Evolutionary conservation across 2,329 filamentous ascomycete genomes (phyloP).

Genomic region (Fusarium buxicola): DNA sequence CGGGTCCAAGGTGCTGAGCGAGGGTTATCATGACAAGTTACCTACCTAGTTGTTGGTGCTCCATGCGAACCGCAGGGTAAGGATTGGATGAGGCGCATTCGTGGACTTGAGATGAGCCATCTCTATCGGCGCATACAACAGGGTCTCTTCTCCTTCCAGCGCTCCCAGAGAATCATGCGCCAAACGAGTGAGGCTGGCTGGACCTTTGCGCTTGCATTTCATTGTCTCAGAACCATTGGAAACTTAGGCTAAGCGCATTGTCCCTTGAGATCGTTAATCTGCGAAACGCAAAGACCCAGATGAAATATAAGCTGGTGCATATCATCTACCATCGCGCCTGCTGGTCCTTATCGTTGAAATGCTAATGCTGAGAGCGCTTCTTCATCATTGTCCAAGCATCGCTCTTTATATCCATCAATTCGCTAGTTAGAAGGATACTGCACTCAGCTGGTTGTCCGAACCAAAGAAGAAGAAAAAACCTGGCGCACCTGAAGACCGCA

Average conservation of each 20-base stretch:
- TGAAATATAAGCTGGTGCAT: constrained; percentile 19
- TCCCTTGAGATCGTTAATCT: constrained; percentile 20
- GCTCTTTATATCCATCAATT: neutral
- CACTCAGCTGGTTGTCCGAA: constrained; percentile 1
- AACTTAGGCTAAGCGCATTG: constrained; percentile 27
- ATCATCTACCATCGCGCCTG: constrained; percentile 2
- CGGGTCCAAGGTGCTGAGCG: constrained; percentile 28
- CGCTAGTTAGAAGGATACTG: neutral
- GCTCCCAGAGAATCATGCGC: constrained; percentile 16
- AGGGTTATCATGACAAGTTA: constrained; percentile 38
- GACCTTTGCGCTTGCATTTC: constrained; percentile 18
- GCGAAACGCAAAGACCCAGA: constrained; percentile 14
- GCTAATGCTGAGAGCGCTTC: neutral
- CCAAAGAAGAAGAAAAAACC: no score
- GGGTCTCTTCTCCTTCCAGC: constrained; percentile 10
- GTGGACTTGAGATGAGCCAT: constrained; percentile 4
- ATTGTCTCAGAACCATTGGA: constrained; percentile 30
- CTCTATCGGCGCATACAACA: neutral
- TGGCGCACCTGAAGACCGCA: constrained; percentile 26
- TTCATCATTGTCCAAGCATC: neutral
- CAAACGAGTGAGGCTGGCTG: constrained; percentile 16
- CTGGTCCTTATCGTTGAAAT: constrained; percentile 7
- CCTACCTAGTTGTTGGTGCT: neutral
- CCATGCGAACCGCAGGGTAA: constrained; percentile 6
- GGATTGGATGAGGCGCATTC: constrained; percentile 7